Evolutionary conservation across 495 filamentous ascomycete species (phyloP).

Genomic region (Talaromyces proteolyticus): DNA sequence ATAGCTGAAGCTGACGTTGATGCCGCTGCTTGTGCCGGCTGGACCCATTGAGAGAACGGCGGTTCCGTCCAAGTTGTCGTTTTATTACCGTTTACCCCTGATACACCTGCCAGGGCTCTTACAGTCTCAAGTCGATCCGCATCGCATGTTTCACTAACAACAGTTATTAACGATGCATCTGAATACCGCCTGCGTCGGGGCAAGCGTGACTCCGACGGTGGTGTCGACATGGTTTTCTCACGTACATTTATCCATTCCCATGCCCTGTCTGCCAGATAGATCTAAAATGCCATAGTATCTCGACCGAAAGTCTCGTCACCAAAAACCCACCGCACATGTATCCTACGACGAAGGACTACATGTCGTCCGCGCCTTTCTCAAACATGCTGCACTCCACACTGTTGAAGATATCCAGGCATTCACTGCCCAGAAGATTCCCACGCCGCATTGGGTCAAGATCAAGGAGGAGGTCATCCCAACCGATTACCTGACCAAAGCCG

Average conservation of each 20-base stretch:
- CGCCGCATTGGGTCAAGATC: slow-evolving; percentile 80
- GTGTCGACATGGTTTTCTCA: slow-evolving; percentile 74
- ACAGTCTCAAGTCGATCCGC: no score
- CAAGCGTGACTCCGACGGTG: slow-evolving; percentile 73
- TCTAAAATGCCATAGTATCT: slow-evolving; percentile 80
- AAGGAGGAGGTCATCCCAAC: slow-evolving; percentile 66
- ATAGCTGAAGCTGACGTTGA: no score
- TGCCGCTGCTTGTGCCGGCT: no score
- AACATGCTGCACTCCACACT: slow-evolving; percentile 75
- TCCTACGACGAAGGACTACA: slow-evolving; percentile 94
- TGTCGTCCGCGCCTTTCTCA: slow-evolving; percentile 77
- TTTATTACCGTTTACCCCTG: no score
- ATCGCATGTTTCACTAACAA: neutral
- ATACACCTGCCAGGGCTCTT: no score
- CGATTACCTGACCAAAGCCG: slow-evolving; percentile 53
- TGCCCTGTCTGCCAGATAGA: no score
- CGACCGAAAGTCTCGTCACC: slow-evolving; percentile 64
- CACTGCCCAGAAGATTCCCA: slow-evolving; percentile 82
- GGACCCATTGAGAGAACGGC: no score
- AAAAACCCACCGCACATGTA: slow-evolving; percentile 79
- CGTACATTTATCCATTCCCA: no score
- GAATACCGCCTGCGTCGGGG: slow-evolving; percentile 66
- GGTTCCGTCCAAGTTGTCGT: no score
- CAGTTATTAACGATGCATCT: slow-evolving; percentile 43
- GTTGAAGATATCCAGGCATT: slow-evolving; percentile 91